A percentile compares a stretch with the other conserved stretches of the same genome.
Evolutionary conservation across 2,329 filamentous ascomycete genomes (phyloP).

Genomic region (Xylariales sp.): DNA sequence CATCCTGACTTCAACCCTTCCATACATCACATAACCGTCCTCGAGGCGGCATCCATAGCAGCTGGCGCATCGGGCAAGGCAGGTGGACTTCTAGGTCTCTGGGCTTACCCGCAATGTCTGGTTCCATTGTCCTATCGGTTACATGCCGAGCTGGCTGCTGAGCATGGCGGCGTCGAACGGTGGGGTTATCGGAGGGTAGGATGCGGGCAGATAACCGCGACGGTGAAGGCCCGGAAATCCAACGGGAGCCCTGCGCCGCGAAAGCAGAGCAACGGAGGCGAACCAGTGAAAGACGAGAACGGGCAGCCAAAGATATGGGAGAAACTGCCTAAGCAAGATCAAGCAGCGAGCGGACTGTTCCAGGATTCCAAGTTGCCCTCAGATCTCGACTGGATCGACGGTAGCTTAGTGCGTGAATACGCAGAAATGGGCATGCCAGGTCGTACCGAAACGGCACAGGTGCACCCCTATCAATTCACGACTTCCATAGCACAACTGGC

Average conservation of each 20-base stretch:
- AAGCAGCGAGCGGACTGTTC: constrained; percentile 40
- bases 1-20: constrained; percentile 75
- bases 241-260: constrained; percentile 26
- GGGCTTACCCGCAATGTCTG: constrained; percentile 83
- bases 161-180: constrained; percentile 69
- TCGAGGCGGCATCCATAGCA: constrained; percentile 82
- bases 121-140: constrained; percentile 82
- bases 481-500: constrained; percentile 77
- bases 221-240: constrained; percentile 26
- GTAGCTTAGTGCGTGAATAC: constrained; percentile 63
- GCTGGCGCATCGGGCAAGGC: constrained; percentile 94
- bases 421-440: constrained; percentile 71
- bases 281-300: constrained; percentile 15
- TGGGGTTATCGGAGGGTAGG: constrained; percentile 85
- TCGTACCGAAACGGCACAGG: constrained; percentile 78
- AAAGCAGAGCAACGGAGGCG: constrained; percentile 17
- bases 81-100: constrained; percentile 81
- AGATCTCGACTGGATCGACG: constrained; percentile 81
- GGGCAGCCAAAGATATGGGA: constrained; percentile 47
- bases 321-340: constrained; percentile 57
- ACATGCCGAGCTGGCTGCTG: constrained; percentile 76
- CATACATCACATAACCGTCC: constrained; percentile 73
- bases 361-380: constrained; percentile 61
- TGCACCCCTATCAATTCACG: constrained; percentile 90
- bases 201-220: constrained; percentile 57